A percentile compares a stretch with the other conserved stretches of the same genome.
phyloP scores from a whole-genome alignment of 495 filamentous ascomycete genomes.

The Penicillium canescens region DNA sequence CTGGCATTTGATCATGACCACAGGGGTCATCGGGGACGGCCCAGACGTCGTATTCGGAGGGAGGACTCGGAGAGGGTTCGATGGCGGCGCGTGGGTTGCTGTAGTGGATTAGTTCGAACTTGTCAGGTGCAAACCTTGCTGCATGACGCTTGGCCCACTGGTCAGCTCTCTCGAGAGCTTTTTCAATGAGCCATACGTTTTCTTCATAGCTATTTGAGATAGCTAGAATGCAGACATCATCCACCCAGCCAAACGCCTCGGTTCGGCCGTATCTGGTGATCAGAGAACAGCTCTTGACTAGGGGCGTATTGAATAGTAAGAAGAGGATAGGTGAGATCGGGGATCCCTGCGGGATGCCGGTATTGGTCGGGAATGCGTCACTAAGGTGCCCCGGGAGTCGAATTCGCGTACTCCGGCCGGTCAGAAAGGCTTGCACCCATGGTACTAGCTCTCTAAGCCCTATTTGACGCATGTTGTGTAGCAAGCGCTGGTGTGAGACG shows the following conservation, averaged over 20 bases:
- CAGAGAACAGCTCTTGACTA: not conserved
- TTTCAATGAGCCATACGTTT: not conserved
- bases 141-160: not conserved
- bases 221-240: not conserved
- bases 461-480: slow-evolving; percentile 22
- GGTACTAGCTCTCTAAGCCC: not conserved
- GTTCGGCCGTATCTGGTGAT: not conserved
- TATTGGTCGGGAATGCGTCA: not conserved
- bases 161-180: not conserved
- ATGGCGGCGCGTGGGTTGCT: not conserved
- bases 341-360: not conserved
- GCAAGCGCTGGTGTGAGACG: slow-evolving; percentile 19
- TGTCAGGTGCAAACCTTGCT: not conserved
- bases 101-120: slow-evolving; percentile 13
- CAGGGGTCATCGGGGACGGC: not conserved
- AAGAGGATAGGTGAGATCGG: not conserved
- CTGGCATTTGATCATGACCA: slow-evolving; percentile 1
- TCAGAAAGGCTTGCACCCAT: slow-evolving; percentile 2
- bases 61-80: too few relatives aligned
- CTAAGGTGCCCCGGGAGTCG: not conserved
- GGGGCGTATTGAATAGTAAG: not conserved
- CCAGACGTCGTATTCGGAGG: not conserved
- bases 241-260: not conserved
- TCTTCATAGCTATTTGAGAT: not conserved
- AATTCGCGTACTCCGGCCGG: not conserved